Evolutionary conservation across 2,329 filamentous ascomycete species (phyloP), one percentile per base, ranked within the genome.

Genomic region (Phoma sp.): DNA sequence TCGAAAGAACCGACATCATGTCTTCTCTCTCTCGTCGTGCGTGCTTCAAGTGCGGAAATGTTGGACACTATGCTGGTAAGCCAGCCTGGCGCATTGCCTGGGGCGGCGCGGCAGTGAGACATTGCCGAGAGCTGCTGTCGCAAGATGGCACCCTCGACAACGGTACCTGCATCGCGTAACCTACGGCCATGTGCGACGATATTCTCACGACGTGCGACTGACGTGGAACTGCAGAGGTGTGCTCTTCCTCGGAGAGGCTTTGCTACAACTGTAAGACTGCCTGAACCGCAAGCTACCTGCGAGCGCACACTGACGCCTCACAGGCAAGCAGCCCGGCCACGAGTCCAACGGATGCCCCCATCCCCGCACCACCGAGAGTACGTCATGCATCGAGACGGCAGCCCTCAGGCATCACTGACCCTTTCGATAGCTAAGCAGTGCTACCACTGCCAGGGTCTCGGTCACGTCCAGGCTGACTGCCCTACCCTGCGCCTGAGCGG

Each of bases 401-500:
- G 2, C 22, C 52, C 45, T 43, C 47, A 38, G 25, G 9, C 27
- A 38, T 35, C 21, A 29, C 46, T 43, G 51, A 48, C 39, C 33
- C 25, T 27, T 35, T 33, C 49, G 41, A 57, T 70, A 88, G 92
- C 92, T 48, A 99, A 99, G 88, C 95, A 99, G 84, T 99, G 95
- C 87, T 99, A 99, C 79, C 95, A 98, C 82, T 99, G 95, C 85
- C 95, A 98, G 83, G 95, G 95, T 56, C 86, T 98, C 60, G 95
- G 95, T 66, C 95, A 99, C 77, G 95, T 99, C 71, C 95, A 99
- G 83, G 95, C 95, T 68, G 95, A 99, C 79, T 99, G 95, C 85
- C 95, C 95, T 71, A 98, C 95, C 60, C 86, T 99, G 63, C 92
- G 95, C 68, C 80, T 99, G 77, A 96, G 88, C 78, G 93, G 84